Evolutionary conservation across 2,329 filamentous ascomycete genomes (phyloP).

Genomic region (Aspergillus chevalieri): DNA sequence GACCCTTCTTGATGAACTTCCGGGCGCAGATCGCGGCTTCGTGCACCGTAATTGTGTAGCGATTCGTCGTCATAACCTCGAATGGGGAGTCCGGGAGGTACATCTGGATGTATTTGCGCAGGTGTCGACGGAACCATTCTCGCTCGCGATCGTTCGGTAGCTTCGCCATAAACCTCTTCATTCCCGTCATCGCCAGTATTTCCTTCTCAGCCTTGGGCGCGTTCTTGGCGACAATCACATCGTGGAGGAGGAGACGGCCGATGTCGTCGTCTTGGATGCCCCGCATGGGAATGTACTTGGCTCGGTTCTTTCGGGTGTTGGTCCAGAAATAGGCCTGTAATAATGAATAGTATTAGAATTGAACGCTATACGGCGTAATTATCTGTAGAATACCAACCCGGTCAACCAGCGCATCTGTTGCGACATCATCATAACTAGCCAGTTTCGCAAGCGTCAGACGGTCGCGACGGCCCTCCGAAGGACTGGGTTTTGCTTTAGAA

Average conservation of each 20-base stretch:
- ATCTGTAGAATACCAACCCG: constrained; percentile 58
- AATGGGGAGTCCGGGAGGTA: constrained; percentile 92
- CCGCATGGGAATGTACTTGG: constrained; percentile 76
- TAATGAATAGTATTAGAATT: constrained; percentile 14
- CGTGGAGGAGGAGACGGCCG: constrained; percentile 52
- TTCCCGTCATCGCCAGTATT: constrained; percentile 64
- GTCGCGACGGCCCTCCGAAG: constrained; percentile 48
- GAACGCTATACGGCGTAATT: background rate
- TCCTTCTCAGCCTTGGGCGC: constrained; percentile 62
- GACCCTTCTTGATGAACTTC: constrained; percentile 69
- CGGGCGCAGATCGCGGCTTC: constrained; percentile 85
- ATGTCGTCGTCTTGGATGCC: constrained; percentile 65
- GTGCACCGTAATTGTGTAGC: constrained; percentile 84
- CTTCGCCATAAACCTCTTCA: constrained; percentile 63
- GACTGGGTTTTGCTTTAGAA: constrained; percentile 27
- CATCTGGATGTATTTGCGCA: constrained; percentile 85
- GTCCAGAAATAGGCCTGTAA: constrained; percentile 90
- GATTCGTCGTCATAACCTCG: constrained; percentile 88
- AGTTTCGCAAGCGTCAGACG: constrained; percentile 80
- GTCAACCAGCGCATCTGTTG: constrained; percentile 92
- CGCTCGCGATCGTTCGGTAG: constrained; percentile 72
- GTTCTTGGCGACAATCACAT: constrained; percentile 71
- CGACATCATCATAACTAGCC: constrained; percentile 87
- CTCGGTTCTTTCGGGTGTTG: constrained; percentile 86
- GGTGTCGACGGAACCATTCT: constrained; percentile 76